Evolutionary conservation across 2,329 filamentous ascomycete species (phyloP), one percentile per base, ranked within the genome.

Genomic region (Zymoseptoria passerinii): DNA sequence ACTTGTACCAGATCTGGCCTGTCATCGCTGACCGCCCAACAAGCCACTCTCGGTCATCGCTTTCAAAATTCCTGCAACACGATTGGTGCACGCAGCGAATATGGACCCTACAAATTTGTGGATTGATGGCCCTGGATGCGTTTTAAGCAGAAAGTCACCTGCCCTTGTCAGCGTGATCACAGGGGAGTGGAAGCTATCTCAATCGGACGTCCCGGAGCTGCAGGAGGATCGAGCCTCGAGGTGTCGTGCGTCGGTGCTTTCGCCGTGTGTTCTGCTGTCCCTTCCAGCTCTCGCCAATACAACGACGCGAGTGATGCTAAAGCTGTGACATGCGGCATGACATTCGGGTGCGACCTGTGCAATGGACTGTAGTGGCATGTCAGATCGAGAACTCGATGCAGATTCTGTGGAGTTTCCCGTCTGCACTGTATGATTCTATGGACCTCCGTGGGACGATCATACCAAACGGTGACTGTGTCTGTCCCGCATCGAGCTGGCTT

Each of bases 321-420:
- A 27, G 29, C 56, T 52, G 35, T 54, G 48, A 40, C 53, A 51
- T 40, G 35, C 54, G 55, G 53, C 54, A 60, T 61, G 58, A 61
- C 54, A 59, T 58, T 48, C 57, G 58, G 60, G 28, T 59, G 29
- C 23, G 55, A 48, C 58, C 58, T 55, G 55, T 44, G 35, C 35
- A 44, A 44, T 23, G 23, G 23, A 23, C 23, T 23, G 35, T 16
- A 16, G n/a, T 44, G 35, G 35, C 35, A 44, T 58, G 61, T 52
- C 49, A 35, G 50, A 53, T 44, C 48, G 56, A 63, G 61, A 23
- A 23, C 23, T 23, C 51, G 56, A 56, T 61, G 62, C 62, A 62
- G 59, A 60, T 62, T 61, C 60, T 52, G 54, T 51, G 51, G 57
- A 60, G 62, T 59, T 60, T 53, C 53, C 59, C 56, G 53, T 35